Base-by-base conservation (phyloP, 371 early-diverging fungal genomes). In the Mortierella polycephala region DNA sequence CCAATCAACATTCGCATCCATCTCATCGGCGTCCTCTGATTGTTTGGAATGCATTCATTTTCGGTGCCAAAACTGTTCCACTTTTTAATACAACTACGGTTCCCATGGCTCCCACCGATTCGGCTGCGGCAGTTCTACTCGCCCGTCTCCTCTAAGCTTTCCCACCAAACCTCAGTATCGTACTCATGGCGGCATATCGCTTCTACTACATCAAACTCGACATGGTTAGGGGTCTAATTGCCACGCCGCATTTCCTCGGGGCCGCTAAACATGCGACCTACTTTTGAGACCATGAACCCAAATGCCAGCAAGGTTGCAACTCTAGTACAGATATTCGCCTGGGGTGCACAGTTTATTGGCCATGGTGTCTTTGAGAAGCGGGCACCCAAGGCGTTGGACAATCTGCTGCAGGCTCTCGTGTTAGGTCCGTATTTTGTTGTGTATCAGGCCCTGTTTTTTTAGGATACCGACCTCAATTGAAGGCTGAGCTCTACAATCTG, bases 391-490 rank as follows among this genome's bases (percentile, higher is more conserved):
- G 74, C 97, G 50, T 64, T 93, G 49, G 95, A 96, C 62, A 95
- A 94, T 64, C 67, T 95, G 16, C 64, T 90, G 14, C 96, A 96
- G 88, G 96, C 98, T 0, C 59, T 96, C 37, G 91, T 95, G 37
- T 89, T 96, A 57, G 97, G 96, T 2, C 96, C 96, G 9, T 93
- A 96, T 76, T 97, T 98, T 82, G 95, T 97, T 7, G 95, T 90
- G 72, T 84, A 94, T 42, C 96, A 98, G 82, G 69, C 90, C 13
- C 77, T 98, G 49, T 96, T 97, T 79, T 71, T 16, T 64, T 93
- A 3, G 96, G 97, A 7, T 96, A 94, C 82, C 88, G 93, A 16
- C 93, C 94, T 8, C 61, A 84, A 10, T 81, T 96, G 40, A 75
- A 88, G 64, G 80, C 83, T 57, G 87, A 88, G 60, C 82, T 95